Percentiles rank a stretch among this genome's conserved stretches.
Evolutionary conservation across 23 red algal genomes (phyloP).

Genomic region (Pyropia haitanensis): DNA sequence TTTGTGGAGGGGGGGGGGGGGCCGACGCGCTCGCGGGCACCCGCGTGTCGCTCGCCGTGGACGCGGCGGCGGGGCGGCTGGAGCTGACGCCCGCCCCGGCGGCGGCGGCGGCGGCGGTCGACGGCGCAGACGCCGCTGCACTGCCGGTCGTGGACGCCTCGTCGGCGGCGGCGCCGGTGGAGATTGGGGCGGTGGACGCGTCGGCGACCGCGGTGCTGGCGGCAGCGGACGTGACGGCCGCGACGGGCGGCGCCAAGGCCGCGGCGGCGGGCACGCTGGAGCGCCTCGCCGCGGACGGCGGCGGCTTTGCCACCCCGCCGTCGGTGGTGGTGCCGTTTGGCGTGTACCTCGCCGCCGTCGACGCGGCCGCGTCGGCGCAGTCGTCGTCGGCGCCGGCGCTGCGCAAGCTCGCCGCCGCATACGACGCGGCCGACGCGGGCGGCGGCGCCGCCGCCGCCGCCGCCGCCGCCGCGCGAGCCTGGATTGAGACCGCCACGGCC

Average conservation of each 20-base stretch:
- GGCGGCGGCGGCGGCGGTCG: no score
- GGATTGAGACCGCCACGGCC: conserved; percentile 22
- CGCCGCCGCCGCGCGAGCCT: neutral
- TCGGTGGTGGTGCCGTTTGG: conserved; percentile 48
- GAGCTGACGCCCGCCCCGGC: no score
- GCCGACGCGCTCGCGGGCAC: no score
- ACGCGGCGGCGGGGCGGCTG: no score
- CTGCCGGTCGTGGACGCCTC: no score
- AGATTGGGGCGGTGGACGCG: neutral
- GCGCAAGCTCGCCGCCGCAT: neutral
- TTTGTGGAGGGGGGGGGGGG: neutral
- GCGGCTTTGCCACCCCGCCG: conserved; percentile 19
- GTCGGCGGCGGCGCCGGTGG: no score
- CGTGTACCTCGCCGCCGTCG: conserved; percentile 17
- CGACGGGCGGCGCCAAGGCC: conserved; percentile 23
- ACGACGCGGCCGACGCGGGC: neutral
- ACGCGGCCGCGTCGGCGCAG: no score
- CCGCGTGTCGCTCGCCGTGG: no score
- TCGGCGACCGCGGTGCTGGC: neutral
- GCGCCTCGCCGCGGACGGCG: conserved; percentile 12
- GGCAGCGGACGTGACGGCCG: conserved; percentile 12
- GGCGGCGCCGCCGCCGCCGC: neutral
- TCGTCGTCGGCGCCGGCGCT: neutral
- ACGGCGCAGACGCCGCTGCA: no score
- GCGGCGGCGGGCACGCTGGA: conserved; percentile 19